A percentile compares a stretch with the other conserved stretches of the same genome.
phyloP scores from a whole-genome alignment of 768 basidiomycete species.

The Pluteus cervinus region DNA sequence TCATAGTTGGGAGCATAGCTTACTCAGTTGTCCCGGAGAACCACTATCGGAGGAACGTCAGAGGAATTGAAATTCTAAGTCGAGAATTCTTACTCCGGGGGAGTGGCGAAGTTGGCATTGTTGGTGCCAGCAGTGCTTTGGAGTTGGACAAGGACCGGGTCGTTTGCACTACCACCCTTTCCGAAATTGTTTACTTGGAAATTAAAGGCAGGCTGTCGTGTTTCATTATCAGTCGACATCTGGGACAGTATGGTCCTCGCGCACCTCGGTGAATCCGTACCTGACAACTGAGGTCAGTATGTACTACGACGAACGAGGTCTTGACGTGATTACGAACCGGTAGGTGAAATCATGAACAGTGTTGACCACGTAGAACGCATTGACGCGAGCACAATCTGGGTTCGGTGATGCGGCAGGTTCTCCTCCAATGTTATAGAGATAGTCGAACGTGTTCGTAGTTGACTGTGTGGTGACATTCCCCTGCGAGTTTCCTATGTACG shows the following conservation, averaged over 20 bases:
- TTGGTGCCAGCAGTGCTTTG: slow-evolving; percentile 43
- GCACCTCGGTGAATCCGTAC: slow-evolving; percentile 50
- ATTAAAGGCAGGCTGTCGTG: slow-evolving; percentile 23
- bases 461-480: slow-evolving; percentile 30
- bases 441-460: slow-evolving; percentile 30
- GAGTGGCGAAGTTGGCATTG: slow-evolving; percentile 39
- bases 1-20: not conserved
- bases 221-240: too few species aligned
- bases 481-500: slow-evolving; percentile 20
- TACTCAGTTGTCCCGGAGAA: not conserved
- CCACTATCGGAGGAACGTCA: not conserved
- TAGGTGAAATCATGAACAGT: slow-evolving; percentile 43
- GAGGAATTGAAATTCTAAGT: not conserved
- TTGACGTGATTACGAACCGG: slow-evolving; percentile 11
- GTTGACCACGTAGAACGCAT: slow-evolving; percentile 57
- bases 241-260: too few species aligned
- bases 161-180: slow-evolving; percentile 44
- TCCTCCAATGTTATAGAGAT: slow-evolving; percentile 21
- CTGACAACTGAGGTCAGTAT: slow-evolving; percentile 6
- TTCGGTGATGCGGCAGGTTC: slow-evolving; percentile 35
- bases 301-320: not conserved
- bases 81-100: slow-evolving; percentile 28
- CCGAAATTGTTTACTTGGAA: slow-evolving; percentile 59
- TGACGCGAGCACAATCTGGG: slow-evolving; percentile 46
- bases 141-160: slow-evolving; percentile 47